Evolutionary conservation across 768 basidiomycete genomes (phyloP).

Genomic region (Chalciporus chontae): DNA sequence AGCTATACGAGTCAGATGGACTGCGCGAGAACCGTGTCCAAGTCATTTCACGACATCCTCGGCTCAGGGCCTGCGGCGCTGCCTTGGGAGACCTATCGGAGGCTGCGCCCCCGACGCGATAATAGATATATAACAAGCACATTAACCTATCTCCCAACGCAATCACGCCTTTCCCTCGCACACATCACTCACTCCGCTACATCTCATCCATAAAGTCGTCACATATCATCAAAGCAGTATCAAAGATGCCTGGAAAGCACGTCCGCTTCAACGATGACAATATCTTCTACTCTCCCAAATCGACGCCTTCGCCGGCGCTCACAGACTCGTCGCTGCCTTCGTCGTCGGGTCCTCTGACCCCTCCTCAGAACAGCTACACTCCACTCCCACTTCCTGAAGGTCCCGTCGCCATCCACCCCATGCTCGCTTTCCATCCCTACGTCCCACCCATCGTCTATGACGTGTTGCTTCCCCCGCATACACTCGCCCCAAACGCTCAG

Average conservation of each 20-base stretch:
- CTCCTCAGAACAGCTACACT: conserved; percentile 23
- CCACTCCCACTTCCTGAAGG: conserved; percentile 23
- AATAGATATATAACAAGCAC: conserved; percentile 15
- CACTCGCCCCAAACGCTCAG: conserved; percentile 20
- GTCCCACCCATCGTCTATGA: conserved; percentile 22
- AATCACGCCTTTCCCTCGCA: conserved; percentile 15
- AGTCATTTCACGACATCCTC: conserved; percentile 9
- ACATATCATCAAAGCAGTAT: background rate
- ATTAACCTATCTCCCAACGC: background rate
- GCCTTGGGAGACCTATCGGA: conserved; percentile 17
- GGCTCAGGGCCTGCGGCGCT: conserved; percentile 24
- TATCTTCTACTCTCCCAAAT: conserved; percentile 29
- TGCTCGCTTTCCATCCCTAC: conserved; percentile 28
- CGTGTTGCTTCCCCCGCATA: conserved; percentile 15
- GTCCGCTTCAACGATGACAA: conserved; percentile 33
- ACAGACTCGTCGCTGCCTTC: conserved; percentile 31
- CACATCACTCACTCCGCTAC: conserved; percentile 8
- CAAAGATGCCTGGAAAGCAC: conserved; percentile 27
- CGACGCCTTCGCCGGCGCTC: conserved; percentile 24
- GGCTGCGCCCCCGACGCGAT: conserved; percentile 27
- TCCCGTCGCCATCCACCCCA: conserved; percentile 29
- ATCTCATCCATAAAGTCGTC: conserved; percentile 11
- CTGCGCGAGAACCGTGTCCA: background rate
- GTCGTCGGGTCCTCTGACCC: conserved; percentile 27
- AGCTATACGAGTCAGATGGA: conserved; percentile 20